Conservation (phyloP, 345 rosid species). For the Ricinus communis region DNA sequence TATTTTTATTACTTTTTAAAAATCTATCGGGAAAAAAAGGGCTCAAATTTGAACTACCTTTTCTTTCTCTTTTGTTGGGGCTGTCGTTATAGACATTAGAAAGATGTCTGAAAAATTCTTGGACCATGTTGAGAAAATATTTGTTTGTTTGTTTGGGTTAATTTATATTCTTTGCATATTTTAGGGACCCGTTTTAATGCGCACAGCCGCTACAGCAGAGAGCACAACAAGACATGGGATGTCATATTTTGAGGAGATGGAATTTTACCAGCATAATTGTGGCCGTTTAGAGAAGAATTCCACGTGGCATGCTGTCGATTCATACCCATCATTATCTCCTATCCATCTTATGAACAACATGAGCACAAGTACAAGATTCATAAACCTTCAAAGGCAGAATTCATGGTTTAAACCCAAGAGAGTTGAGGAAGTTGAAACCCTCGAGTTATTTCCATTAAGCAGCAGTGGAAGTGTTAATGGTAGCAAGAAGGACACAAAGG, state of each 20-base stretch:
- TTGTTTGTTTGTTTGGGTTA: neutral
- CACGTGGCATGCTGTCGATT: slow-evolving; percentile 28
- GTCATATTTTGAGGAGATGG: slow-evolving; percentile 33
- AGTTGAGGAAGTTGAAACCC: slow-evolving; percentile 40
- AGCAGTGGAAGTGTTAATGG: slow-evolving; percentile 13
- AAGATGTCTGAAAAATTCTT: neutral
- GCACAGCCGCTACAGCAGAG: slow-evolving; percentile 21
- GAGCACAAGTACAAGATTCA: slow-evolving; percentile 13
- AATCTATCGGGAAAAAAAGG: slow-evolving; percentile 32
- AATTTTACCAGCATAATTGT: slow-evolving; percentile 25
- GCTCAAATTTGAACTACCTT: slow-evolving; percentile 28
- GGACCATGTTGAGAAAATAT: neutral
- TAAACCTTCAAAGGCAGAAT: neutral
- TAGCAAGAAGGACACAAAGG: slow-evolving; percentile 24
- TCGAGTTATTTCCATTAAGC: slow-evolving; percentile 57
- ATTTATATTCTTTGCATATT: neutral
- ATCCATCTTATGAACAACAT: slow-evolving; percentile 2
- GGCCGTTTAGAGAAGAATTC: slow-evolving; percentile 8
- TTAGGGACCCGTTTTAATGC: slow-evolving; percentile 28
- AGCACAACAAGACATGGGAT: slow-evolving; percentile 26
- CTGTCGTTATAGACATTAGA: too few species aligned
- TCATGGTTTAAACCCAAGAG: slow-evolving; percentile 21
- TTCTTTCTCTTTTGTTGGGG: too few species aligned
- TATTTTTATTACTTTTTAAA: too few species aligned
- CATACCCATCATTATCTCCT: slow-evolving; percentile 16